These are phyloP conservation scores for Closterium sp. DNA, from an alignment of 139 green algal genomes.

Conservation along the genomic window DNA sequence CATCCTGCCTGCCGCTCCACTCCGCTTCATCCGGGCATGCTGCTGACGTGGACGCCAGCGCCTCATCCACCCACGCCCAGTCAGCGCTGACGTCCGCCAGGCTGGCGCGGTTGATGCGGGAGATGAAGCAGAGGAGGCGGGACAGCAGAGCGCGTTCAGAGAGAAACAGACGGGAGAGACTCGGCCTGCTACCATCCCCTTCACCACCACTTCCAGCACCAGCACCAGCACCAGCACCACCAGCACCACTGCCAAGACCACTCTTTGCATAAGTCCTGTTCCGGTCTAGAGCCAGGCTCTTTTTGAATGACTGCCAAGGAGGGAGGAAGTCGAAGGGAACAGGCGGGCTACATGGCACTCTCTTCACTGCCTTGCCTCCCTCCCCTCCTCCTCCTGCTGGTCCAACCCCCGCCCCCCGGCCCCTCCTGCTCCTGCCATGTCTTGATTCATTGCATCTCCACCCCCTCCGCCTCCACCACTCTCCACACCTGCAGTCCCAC, in stretches of 20 bases:
- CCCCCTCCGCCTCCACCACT: neutral
- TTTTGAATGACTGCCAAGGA: neutral
- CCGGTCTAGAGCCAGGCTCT: neutral
- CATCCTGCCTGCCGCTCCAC: neutral
- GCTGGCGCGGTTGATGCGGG: neutral
- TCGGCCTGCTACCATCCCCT: neutral
- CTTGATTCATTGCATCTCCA: neutral
- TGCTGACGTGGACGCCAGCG: neutral
- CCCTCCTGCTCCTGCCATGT: neutral
- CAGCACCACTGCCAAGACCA: too few relatives aligned
- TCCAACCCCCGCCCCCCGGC: neutral
- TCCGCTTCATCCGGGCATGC: neutral
- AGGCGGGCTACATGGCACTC: neutral
- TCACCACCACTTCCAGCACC: too few relatives aligned
- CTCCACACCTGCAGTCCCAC: neutral
- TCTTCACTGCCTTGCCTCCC: neutral
- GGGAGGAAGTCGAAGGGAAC: neutral
- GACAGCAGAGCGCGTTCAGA: neutral
- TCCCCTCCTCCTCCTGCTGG: neutral
- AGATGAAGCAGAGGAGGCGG: neutral
- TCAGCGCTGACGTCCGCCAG: neutral
- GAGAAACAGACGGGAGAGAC: neutral
- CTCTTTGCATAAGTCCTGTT: neutral
- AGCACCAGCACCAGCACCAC: too few relatives aligned
- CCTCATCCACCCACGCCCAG: neutral